Percentiles rank a stretch among this genome's conserved stretches.
phyloP scores from a whole-genome alignment of 768 basidiomycete genomes.

The Xerocomellus chrysenteron region DNA sequence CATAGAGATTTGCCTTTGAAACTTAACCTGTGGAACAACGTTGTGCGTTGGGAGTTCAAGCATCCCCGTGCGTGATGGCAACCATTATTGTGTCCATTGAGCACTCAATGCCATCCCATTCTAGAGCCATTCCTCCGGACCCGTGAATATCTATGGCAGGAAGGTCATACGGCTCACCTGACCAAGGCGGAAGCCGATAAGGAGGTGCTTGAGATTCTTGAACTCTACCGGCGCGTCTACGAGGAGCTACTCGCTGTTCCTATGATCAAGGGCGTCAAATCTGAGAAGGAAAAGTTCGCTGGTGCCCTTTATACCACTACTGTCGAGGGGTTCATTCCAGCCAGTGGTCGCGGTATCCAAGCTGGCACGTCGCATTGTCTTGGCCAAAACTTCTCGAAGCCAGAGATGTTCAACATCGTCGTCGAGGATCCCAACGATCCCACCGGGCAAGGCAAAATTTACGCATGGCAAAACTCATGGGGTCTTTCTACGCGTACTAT shows the following conservation, averaged over 20 bases:
- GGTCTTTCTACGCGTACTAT: constrained; percentile 94
- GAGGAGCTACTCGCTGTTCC: constrained; percentile 97
- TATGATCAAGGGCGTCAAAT: constrained; percentile 95
- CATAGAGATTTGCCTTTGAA: constrained; percentile 97
- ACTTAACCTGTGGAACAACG: constrained; percentile 98
- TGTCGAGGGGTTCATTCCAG: constrained; percentile 96
- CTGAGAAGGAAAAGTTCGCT: constrained; percentile 99
- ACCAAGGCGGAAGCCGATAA: constrained; percentile 86
- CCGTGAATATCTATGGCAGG: constrained; percentile 99
- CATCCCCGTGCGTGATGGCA: constrained; percentile 72
- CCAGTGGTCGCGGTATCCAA: constrained; percentile 96
- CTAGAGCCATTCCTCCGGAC: constrained; percentile 97
- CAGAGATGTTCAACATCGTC: constrained; percentile 96
- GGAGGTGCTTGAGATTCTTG: constrained; percentile 92
- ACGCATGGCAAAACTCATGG: constrained; percentile 99
- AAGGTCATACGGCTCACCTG: constrained; percentile 95
- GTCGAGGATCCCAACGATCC: constrained; percentile 91
- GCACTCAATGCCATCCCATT: constrained; percentile 21
- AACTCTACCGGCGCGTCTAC: constrained; percentile 93
- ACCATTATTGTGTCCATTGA: background rate
- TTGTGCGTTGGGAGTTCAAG: constrained; percentile 99
- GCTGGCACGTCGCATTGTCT: constrained; percentile 97
- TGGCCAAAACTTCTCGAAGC: constrained; percentile 95
- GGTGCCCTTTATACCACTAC: constrained; percentile 98
- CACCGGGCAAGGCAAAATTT: constrained; percentile 62